These are phyloP conservation scores for Psophocarpus tetragonolobus DNA, from an alignment of 306 rosid species.

Conservation along the genomic window DNA sequence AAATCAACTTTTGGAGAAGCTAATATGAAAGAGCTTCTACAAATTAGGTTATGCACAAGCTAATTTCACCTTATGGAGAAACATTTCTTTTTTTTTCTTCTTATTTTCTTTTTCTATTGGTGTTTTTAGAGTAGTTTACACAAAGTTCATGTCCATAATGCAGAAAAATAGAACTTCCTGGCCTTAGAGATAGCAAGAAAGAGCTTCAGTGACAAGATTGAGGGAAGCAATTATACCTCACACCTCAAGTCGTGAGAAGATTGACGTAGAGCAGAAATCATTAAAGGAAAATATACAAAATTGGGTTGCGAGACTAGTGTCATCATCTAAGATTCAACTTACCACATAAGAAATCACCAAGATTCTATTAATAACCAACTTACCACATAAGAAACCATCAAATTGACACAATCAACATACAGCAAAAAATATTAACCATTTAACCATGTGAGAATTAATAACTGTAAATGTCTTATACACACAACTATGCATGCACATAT, in stretches of 20 bases:
- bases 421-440: neutral
- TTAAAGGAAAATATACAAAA: conserved; percentile 32
- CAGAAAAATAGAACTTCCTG: conserved; percentile 18
- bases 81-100: no score
- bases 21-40: no score
- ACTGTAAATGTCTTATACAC: neutral
- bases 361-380: neutral
- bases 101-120: no score
- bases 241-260: conserved; percentile 5
- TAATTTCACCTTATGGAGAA: no score
- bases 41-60: no score
- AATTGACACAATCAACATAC: neutral
- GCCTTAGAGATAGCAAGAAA: conserved; percentile 20
- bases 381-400: neutral
- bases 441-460: neutral
- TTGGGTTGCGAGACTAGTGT: neutral
- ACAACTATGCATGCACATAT: neutral
- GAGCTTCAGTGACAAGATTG: conserved; percentile 24
- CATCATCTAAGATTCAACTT: conserved; percentile 15
- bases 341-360: conserved; percentile 13
- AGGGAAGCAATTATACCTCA: neutral
- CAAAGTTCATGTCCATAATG: no score
- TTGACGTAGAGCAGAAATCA: conserved; percentile 17
- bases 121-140: no score
- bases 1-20: no score